Conservation (phyloP, 1,284 basidiomycete genomes). For the Cerrena zonata region DNA sequence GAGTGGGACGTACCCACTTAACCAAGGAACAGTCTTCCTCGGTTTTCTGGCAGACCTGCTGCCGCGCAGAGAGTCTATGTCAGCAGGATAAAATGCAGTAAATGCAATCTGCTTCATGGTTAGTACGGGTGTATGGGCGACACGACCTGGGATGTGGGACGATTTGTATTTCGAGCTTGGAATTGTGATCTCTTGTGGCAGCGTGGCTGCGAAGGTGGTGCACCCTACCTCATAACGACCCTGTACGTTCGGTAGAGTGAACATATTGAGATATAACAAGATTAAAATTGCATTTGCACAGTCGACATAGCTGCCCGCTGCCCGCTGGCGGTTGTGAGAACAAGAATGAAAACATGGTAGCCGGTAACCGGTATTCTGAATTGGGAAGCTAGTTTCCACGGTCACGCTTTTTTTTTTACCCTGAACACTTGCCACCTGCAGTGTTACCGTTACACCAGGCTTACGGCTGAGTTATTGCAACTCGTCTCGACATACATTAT, state of each 20-base stretch:
- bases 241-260: slow-evolving; percentile 37
- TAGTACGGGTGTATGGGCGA: slow-evolving; percentile 36
- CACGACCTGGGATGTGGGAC: slow-evolving; percentile 9
- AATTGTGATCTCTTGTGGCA: slow-evolving; percentile 32
- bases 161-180: slow-evolving; percentile 36
- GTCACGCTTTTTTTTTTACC: too few species aligned
- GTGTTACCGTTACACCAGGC: too few species aligned
- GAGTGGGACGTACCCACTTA: neutral
- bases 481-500: too few species aligned
- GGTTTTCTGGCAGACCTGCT: neutral
- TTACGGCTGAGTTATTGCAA: too few species aligned
- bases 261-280: too few species aligned
- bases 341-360: too few species aligned
- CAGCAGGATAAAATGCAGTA: slow-evolving; percentile 55
- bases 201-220: slow-evolving; percentile 44
- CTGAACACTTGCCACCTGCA: too few species aligned
- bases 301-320: too few species aligned
- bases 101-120: slow-evolving; percentile 52
- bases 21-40: neutral
- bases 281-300: too few species aligned
- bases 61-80: slow-evolving; percentile 3
- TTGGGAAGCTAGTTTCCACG: too few species aligned
- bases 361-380: too few species aligned
- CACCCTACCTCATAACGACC: slow-evolving; percentile 50
- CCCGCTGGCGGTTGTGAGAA: too few species aligned